Conservation (phyloP, 495 filamentous ascomycete species). For the Daldinia grandis region DNA sequence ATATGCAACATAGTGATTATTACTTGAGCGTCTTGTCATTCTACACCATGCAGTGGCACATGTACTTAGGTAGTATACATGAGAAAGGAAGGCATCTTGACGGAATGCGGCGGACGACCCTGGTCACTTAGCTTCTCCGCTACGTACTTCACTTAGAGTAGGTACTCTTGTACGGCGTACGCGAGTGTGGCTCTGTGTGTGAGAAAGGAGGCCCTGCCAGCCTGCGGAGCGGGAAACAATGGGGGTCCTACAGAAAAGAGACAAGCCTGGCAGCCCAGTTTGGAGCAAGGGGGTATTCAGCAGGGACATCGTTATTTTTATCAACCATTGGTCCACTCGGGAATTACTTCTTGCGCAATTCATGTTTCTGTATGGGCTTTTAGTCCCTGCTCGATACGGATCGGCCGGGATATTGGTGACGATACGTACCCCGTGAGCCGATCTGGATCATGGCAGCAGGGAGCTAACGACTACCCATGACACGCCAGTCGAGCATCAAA, state of each 20-base stretch:
- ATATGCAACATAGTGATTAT: slow-evolving; percentile 20
- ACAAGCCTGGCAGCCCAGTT: slow-evolving; percentile 27
- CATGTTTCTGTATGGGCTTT: slow-evolving; percentile 15
- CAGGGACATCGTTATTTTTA: slow-evolving; percentile 40
- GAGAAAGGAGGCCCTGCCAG: slow-evolving; percentile 28
- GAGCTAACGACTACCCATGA: slow-evolving; percentile 25
- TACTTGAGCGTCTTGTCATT: slow-evolving; percentile 36
- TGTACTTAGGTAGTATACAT: slow-evolving; percentile 22
- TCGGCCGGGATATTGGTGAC: slow-evolving; percentile 31
- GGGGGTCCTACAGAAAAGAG: slow-evolving; percentile 41
- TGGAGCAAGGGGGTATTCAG: slow-evolving; percentile 22
- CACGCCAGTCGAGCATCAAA: slow-evolving; percentile 30
- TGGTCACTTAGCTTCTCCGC: slow-evolving; percentile 17
- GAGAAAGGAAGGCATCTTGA: slow-evolving; percentile 28
- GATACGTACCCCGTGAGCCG: slow-evolving; percentile 37
- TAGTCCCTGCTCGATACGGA: slow-evolving; percentile 32
- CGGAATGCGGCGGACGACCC: slow-evolving; percentile 37
- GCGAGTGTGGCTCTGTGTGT: slow-evolving; percentile 39
- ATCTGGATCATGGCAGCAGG: slow-evolving; percentile 29
- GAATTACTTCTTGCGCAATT: slow-evolving; percentile 38
- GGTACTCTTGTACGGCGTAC: slow-evolving; percentile 23
- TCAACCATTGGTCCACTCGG: slow-evolving; percentile 37
- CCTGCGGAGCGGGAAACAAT: slow-evolving; percentile 37
- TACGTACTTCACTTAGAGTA: slow-evolving; percentile 16
- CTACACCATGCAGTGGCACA: slow-evolving; percentile 20